Evolutionary conservation across 257 asterid genomes (phyloP).

Genomic region (Ocimum tenuiflorum): DNA sequence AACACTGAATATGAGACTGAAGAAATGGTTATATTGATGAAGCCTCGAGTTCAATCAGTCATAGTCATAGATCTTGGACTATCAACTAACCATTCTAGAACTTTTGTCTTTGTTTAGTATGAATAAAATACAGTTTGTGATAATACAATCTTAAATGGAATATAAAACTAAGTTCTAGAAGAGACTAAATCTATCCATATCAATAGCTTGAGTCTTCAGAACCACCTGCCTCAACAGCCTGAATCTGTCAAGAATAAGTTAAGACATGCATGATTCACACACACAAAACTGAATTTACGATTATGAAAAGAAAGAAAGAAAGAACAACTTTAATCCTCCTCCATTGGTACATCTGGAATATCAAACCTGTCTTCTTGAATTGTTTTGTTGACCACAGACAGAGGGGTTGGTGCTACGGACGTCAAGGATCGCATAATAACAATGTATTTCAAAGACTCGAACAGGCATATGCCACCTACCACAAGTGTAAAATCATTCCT

Average conservation of each 20-base stretch:
- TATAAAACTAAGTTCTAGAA: too few relatives aligned
- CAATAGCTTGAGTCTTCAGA: background rate
- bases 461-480: too few relatives aligned
- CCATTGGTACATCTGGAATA: constrained; percentile 91
- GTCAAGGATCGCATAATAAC: constrained; percentile 39
- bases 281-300: background rate
- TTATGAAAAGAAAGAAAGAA: background rate
- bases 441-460: background rate
- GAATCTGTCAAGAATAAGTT: background rate
- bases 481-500: too few relatives aligned
- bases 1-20: too few relatives aligned
- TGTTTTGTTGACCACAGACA: constrained; percentile 52
- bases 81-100: too few relatives aligned
- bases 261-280: background rate
- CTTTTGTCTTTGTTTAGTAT: too few relatives aligned
- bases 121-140: too few relatives aligned
- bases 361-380: constrained; percentile 83
- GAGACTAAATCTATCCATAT: too few relatives aligned
- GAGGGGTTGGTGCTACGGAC: constrained; percentile 44
- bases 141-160: too few relatives aligned
- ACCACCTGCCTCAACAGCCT: background rate
- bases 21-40: too few relatives aligned
- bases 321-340: constrained; percentile 47
- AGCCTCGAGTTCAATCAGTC: too few relatives aligned
- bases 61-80: too few relatives aligned